These are phyloP conservation scores for Remersonia thermophila DNA, from an alignment of 2,329 filamentous ascomycete genomes.

Conservation along the genomic window DNA sequence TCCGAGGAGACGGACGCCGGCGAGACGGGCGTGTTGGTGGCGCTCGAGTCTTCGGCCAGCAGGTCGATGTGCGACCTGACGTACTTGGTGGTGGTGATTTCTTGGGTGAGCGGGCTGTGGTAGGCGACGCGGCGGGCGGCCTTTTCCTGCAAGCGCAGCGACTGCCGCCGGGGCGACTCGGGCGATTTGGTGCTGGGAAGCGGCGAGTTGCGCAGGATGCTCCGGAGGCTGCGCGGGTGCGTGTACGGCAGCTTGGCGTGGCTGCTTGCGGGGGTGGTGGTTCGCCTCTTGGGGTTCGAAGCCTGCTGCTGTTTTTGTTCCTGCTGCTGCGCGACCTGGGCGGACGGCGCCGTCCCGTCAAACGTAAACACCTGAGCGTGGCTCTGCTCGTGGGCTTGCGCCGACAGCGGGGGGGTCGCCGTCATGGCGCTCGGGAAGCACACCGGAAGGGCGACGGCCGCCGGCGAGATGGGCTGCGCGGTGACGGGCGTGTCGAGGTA, in stretches of 20 bases:
- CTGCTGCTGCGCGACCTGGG: conserved; percentile 2
- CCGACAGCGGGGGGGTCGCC: conserved; percentile 46
- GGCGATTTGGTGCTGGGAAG: conserved; percentile 41
- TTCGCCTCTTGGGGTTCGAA: conserved; percentile 27
- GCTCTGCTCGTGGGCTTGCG: conserved; percentile 35
- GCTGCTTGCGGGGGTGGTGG: conserved; percentile 21
- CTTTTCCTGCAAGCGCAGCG: conserved; percentile 41
- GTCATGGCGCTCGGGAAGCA: conserved; percentile 45
- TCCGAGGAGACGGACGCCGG: conserved; percentile 25
- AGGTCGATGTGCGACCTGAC: conserved; percentile 52
- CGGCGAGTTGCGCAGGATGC: conserved; percentile 55
- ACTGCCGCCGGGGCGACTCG: conserved; percentile 40
- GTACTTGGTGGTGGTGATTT: conserved; percentile 51
- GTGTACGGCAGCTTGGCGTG: conserved; percentile 38
- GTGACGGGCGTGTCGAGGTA: conserved; percentile 44
- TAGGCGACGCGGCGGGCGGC: conserved; percentile 47
- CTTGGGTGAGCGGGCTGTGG: conserved; percentile 49
- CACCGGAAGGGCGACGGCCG: conserved; percentile 24
- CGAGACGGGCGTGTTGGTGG: conserved; percentile 30
- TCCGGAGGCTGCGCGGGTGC: conserved; percentile 46
- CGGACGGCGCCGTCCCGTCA: conserved; percentile 7
- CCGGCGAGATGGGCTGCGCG: conserved; percentile 38
- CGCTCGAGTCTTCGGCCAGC: conserved; percentile 39
- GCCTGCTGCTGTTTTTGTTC: conserved; percentile 21
- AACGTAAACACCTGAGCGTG: conserved; percentile 35